Evolutionary conservation across 768 basidiomycete genomes (phyloP), one percentile per base, ranked within the genome.

Genomic region (Hygrophorus pudorinus): DNA sequence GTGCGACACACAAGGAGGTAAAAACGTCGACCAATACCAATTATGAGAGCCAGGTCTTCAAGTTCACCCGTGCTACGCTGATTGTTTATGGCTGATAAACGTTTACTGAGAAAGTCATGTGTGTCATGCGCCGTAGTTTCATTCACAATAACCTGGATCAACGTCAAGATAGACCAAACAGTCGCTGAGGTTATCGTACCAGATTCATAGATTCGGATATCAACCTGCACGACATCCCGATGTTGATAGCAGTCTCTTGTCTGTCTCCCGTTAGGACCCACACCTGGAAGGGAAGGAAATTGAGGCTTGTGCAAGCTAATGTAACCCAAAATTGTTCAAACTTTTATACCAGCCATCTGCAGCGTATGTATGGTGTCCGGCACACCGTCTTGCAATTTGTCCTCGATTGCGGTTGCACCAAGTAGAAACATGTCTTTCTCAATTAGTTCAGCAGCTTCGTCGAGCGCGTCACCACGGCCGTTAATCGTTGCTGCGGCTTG

Each of bases 201-300:
- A 99, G 54, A 59, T 97, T 97, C 96, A 98, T 99, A 7, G 89
- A 92, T 65, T 99, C 96, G 4, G 91, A 90, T 41, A 99, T 98
- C 55, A 99, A 63, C 50, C 91, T 77, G 67, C 96, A 98, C 1
- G 92, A 94, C 75, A 98, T 82, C 42, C 96, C 96, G 51, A 99
- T 98, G 56, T 99, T 99, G 64, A 99, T 97, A 12, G 96, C 96
- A 1, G 96, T 99, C 64, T 99, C 96, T 66, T 99, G 96, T 51
- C 96, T 71, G 61, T 99, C 96, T 1, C 96, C 96, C 2, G 96
- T 99, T 41, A 99, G 66, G 6, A 99, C 93, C 96, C 96, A 99
- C 13, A 99, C 81, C 82, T 85, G 51, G 12, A 52, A 37, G 14
- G 38, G 42, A n/a, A 48, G 30, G 21, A 47, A n/a, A n/a, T n/a